Evolutionary conservation across 2,329 filamentous ascomycete species (phyloP), one percentile per base, ranked within the genome.

Genomic region (Teratosphaeria pseudoeucalypti): DNA sequence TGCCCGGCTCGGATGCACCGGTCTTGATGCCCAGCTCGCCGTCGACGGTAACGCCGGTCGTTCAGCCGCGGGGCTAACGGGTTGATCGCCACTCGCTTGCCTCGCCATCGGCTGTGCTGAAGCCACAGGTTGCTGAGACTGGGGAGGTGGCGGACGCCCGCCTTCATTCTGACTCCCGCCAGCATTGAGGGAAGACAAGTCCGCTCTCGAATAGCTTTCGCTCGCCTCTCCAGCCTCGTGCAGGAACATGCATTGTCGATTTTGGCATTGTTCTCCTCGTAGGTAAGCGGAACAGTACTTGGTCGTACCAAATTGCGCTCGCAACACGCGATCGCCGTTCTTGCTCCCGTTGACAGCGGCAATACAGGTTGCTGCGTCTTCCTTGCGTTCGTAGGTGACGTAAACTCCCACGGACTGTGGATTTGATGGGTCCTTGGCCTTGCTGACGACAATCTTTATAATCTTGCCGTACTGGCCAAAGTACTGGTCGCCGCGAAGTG

Each of bases 381-480:
- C 85, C 72, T 95, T 95, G 64, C 84, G 87, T 66, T 94, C 88
- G 72, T 96, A 99, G 0, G 94, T 99, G n/a, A 99, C 94, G 71
- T 99, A 99, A 56, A 99, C 92, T 54, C 94, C 94, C 5, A 99
- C 87, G 0, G 92, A 95, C 68, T 94, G 89, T 65, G 90, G 89
- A 58, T 81, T 79, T 59, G 82, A 79, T 37, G 81, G 78, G 63
- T 92, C 90, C 74, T 95, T 96, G 49, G 91, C 85, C 74, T 96
- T 96, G 79, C 92, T 97, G 65, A 99, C 95, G 58, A 96, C 95
- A 59, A 99, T 97, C 75, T 99, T 99, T 71, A 96, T 88, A 67
- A 99, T 99, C 71, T 92, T 94, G 67, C 94, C 94, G 72, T 99
- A 99, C 74, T 99, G 94, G 6, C 94, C 94, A 69, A 99, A 99